Conservation (phyloP, 768 basidiomycete species). For the Suillus discolor region DNA sequence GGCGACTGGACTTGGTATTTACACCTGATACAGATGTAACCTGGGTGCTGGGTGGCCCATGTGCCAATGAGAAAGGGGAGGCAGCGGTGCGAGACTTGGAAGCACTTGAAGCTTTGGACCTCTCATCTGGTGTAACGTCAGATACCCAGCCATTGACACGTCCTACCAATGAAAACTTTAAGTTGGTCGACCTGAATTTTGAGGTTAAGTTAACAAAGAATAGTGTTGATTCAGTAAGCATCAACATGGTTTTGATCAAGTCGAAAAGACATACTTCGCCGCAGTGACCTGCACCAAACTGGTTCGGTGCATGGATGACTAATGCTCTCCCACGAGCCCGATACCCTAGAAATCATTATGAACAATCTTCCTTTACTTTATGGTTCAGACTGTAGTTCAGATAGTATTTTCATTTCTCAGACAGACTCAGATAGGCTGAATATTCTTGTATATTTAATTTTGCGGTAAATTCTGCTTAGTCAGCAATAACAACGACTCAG, state of each 20-base stretch:
- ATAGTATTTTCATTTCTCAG: too few species aligned
- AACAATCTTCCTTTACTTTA: too few species aligned
- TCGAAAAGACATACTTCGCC: neutral
- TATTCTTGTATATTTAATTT: too few species aligned
- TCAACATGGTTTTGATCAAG: constrained; percentile 6
- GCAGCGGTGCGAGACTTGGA: neutral
- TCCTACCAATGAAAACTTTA: neutral
- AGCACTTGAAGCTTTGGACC: neutral
- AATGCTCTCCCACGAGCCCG: too few species aligned
- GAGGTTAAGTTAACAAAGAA: constrained; percentile 9
- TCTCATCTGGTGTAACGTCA: neutral
- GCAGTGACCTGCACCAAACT: too few species aligned
- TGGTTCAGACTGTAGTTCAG: too few species aligned
- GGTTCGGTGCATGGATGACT: too few species aligned
- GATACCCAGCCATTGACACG: neutral
- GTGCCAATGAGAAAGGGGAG: neutral
- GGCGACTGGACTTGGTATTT: neutral
- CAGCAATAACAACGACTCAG: too few species aligned
- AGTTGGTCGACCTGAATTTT: neutral
- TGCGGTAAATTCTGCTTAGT: too few species aligned
- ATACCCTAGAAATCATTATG: too few species aligned
- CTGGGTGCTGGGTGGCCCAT: too few species aligned
- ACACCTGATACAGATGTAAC: neutral
- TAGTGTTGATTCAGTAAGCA: constrained; percentile 10
- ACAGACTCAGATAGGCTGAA: too few species aligned